Conservation (phyloP, 495 filamentous ascomycete species). For the Aspergillus conjunctus region DNA sequence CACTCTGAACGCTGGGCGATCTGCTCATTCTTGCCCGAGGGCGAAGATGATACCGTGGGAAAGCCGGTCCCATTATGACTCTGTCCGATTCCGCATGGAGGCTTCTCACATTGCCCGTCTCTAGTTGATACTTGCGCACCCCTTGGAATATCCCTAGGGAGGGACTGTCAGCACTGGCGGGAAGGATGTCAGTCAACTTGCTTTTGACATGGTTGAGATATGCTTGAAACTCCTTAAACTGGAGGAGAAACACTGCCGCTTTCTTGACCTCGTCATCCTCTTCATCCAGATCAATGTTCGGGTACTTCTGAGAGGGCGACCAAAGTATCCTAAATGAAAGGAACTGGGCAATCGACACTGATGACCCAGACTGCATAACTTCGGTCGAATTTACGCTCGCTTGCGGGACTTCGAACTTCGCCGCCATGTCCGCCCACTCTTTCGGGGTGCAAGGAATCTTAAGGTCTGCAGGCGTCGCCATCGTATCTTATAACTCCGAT, state of each 20-base stretch:
- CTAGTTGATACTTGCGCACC: background rate
- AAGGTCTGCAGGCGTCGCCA: background rate
- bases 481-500: background rate
- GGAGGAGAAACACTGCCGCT: background rate
- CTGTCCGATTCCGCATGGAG: background rate
- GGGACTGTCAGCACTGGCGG: too few relatives aligned
- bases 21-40: background rate
- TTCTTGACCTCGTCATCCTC: background rate
- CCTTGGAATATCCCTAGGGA: background rate
- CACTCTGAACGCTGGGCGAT: too few relatives aligned
- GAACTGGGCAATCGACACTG: background rate
- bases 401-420: background rate
- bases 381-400: background rate
- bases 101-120: background rate
- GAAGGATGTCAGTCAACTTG: background rate
- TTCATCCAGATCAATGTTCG: background rate
- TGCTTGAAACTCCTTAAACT: background rate
- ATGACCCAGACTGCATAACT: background rate
- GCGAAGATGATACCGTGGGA: background rate
- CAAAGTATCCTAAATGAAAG: background rate
- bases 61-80: background rate
- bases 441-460: background rate
- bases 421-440: background rate
- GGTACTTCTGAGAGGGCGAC: background rate
- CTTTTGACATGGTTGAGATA: background rate